Percentiles rank a stretch among this genome's conserved stretches.
phyloP scores from a whole-genome alignment of 129 eudicot genomes.

The Artemisia argyi region DNA sequence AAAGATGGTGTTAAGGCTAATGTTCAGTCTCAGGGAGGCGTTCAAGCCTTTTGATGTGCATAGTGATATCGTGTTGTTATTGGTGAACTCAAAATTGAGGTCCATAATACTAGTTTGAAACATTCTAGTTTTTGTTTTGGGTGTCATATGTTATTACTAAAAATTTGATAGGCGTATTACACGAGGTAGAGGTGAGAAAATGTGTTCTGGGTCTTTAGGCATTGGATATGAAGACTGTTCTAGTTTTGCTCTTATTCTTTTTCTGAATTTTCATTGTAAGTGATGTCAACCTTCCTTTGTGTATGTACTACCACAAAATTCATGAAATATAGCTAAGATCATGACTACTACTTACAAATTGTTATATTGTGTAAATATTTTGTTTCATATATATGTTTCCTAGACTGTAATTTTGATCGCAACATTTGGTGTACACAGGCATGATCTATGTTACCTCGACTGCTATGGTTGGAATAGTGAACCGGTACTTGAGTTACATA shows the following conservation, averaged over 20 bases:
- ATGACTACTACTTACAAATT: not conserved
- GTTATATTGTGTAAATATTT: not conserved
- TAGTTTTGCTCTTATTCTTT: not conserved
- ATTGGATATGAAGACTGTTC: not conserved
- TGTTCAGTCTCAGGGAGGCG: conserved; percentile 38
- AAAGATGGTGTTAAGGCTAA: conserved; percentile 47
- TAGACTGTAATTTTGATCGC: too few relatives aligned
- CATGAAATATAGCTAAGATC: not conserved
- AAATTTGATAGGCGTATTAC: not conserved
- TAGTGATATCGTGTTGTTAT: not conserved
- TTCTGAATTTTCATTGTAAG: not conserved
- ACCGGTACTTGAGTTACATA: not conserved
- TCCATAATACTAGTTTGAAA: conserved; percentile 13
- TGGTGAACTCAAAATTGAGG: conserved; percentile 21
- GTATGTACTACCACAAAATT: not conserved
- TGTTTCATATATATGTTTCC: not conserved
- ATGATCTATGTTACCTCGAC: too few relatives aligned
- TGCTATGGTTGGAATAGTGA: not conserved
- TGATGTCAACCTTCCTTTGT: not conserved
- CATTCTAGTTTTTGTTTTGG: conserved; percentile 13
- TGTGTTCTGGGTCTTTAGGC: not conserved
- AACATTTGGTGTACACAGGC: too few relatives aligned
- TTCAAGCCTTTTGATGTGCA: conserved; percentile 27
- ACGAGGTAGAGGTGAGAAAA: conserved; percentile 10
- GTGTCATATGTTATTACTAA: conserved; percentile 6